These are phyloP conservation scores for Laburnicola sp. DNA, from an alignment of 2,329 filamentous ascomycete species.

Conservation along the genomic window DNA sequence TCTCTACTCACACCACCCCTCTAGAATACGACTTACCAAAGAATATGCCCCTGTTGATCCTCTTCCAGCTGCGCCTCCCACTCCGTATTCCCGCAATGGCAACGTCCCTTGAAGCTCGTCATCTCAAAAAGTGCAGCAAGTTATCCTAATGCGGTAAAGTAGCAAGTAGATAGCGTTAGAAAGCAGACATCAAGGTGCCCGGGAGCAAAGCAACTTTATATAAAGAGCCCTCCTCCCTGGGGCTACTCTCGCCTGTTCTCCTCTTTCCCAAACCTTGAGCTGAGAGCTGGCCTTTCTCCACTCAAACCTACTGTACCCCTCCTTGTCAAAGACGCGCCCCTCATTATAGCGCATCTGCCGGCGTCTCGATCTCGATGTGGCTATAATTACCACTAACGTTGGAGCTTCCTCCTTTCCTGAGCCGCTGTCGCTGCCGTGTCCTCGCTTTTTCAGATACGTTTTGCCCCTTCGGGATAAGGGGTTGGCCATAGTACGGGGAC, in stretches of 20 bases:
- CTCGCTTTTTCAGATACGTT: no score
- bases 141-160: constrained; percentile 1
- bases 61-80: constrained; percentile 56
- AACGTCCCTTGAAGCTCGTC: constrained; percentile 54
- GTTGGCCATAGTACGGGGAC: no score
- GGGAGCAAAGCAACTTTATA: not conserved
- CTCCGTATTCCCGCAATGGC: constrained; percentile 59
- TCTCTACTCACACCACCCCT: no score
- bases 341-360: no score
- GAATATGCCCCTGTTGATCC: constrained; percentile 51
- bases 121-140: constrained; percentile 34
- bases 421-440: no score
- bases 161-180: not conserved
- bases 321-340: no score
- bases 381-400: no score
- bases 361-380: no score
- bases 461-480: no score
- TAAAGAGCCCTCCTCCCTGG: not conserved
- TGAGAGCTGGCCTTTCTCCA: not conserved
- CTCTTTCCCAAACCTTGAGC: not conserved
- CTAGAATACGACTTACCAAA: constrained; percentile 45
- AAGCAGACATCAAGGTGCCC: constrained; percentile 11
- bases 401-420: no score
- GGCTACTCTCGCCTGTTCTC: not conserved
- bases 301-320: no score